phyloP scores from a whole-genome alignment of 495 filamentous ascomycete species.

The Xylaria palmicola region DNA sequence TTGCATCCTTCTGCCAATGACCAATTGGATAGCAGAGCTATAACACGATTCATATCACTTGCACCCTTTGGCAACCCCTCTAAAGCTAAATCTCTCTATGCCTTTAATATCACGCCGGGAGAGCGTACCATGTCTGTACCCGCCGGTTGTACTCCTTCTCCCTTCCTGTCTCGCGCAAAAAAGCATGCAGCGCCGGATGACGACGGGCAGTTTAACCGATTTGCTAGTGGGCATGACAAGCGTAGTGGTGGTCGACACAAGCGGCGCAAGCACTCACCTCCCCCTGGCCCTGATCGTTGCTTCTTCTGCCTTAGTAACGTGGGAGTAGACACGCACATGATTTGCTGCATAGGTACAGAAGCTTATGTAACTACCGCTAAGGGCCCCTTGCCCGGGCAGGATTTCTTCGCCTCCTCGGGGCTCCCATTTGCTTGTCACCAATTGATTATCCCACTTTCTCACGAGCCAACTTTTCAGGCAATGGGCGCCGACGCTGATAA shows the following conservation, averaged over 20 bases:
- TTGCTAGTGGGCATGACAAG: conserved; percentile 59
- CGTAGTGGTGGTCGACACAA: conserved; percentile 57
- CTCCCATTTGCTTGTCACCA: conserved; percentile 82
- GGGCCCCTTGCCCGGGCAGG: conserved; percentile 71
- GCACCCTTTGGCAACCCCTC: conserved; percentile 68
- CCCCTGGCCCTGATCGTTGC: conserved; percentile 74
- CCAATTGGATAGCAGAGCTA: conserved; percentile 43
- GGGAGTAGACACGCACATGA: conserved; percentile 78
- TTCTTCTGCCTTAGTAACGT: conserved; percentile 94
- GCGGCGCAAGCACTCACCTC: conserved; percentile 50
- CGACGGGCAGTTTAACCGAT: conserved; percentile 59
- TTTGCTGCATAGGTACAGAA: conserved; percentile 81
- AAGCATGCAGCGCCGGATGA: conserved; percentile 62
- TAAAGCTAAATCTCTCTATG: conserved; percentile 86
- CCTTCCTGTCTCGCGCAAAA: conserved; percentile 50
- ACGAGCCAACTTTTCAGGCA: conserved; percentile 51
- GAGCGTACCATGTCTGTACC: conserved; percentile 59
- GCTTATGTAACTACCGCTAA: conserved; percentile 88
- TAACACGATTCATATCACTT: conserved; percentile 88
- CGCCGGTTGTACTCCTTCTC: conserved; percentile 66
- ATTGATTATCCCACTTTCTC: conserved; percentile 84
- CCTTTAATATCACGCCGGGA: conserved; percentile 72
- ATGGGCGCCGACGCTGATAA: conserved; percentile 63
- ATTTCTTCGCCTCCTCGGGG: conserved; percentile 57
- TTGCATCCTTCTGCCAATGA: conserved; percentile 54